phyloP scores from a whole-genome alignment of 495 filamentous ascomycete genomes.

The Endocarpon pusillum region DNA sequence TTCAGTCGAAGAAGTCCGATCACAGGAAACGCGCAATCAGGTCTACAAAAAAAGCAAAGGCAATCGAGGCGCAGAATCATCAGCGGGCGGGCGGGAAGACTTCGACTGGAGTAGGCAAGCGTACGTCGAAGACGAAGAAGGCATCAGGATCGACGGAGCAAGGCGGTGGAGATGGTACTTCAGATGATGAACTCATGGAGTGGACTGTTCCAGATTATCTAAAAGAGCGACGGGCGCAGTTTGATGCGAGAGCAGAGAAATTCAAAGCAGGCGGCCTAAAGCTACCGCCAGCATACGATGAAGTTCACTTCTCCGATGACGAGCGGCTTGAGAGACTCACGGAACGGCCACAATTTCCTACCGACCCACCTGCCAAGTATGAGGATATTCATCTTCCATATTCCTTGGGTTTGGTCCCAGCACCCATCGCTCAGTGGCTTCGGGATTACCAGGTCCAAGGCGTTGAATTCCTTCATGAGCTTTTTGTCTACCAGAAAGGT shows the following conservation, averaged over 20 bases:
- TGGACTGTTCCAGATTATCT: slow-evolving; percentile 41
- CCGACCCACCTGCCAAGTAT: slow-evolving; percentile 45
- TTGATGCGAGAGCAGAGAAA: slow-evolving; percentile 35
- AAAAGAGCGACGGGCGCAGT: slow-evolving; percentile 30
- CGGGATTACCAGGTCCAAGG: slow-evolving; percentile 84
- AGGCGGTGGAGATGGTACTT: slow-evolving; percentile 25
- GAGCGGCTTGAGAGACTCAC: slow-evolving; percentile 43
- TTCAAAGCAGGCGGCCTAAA: slow-evolving; percentile 52
- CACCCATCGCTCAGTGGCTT: slow-evolving; percentile 81
- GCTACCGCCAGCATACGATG: slow-evolving; percentile 64
- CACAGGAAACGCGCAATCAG: slow-evolving; percentile 32
- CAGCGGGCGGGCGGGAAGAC: too few relatives aligned
- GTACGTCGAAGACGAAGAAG: too few relatives aligned
- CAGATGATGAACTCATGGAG: slow-evolving; percentile 41
- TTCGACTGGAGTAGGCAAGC: too few relatives aligned
- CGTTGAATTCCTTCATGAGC: slow-evolving; percentile 68
- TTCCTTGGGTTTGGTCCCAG: slow-evolving; percentile 74
- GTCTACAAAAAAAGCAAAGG: slow-evolving; percentile 12
- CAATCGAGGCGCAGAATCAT: too few relatives aligned
- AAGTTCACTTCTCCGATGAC: slow-evolving; percentile 77
- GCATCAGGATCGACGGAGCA: slow-evolving; percentile 16
- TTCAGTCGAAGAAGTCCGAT: slow-evolving; percentile 38
- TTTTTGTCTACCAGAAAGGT: slow-evolving; percentile 84
- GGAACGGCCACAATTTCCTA: slow-evolving; percentile 53
- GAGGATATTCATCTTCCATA: slow-evolving; percentile 56